These are phyloP conservation scores for Zygosaccharomyces pseudobailii DNA, from an alignment of 1,139 yeast genomes.

Conservation along the genomic window DNA sequence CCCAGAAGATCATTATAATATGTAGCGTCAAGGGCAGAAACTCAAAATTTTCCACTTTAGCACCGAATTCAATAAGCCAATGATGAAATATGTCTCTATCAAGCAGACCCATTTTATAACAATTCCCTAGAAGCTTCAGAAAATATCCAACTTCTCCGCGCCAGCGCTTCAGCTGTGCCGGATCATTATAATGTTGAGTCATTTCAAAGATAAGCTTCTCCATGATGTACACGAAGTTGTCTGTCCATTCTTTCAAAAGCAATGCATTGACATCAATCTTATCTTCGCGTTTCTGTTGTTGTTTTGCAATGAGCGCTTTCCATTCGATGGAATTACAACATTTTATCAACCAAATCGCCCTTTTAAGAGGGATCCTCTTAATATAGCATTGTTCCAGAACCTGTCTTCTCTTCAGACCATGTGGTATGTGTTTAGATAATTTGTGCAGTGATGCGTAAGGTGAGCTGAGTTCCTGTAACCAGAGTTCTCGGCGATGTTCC, in stretches of 20 bases:
- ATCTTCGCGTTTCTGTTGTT: constrained; percentile 25
- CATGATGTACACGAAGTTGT: constrained; percentile 26
- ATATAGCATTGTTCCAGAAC: constrained; percentile 67
- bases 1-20: constrained; percentile 67
- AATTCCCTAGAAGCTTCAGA: constrained; percentile 52
- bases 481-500: constrained; percentile 74
- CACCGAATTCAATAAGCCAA: constrained; percentile 56
- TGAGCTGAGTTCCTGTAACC: constrained; percentile 78
- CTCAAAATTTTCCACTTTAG: constrained; percentile 42
- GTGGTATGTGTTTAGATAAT: constrained; percentile 80
- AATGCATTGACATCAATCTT: constrained; percentile 43
- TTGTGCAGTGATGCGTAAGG: constrained; percentile 59
- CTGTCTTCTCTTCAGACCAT: constrained; percentile 72
- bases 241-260: constrained; percentile 88
- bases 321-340: constrained; percentile 83
- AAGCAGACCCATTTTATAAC: constrained; percentile 64
- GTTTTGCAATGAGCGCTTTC: constrained; percentile 58
- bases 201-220: constrained; percentile 32
- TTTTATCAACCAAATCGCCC: constrained; percentile 88
- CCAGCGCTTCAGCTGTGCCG: constrained; percentile 39
- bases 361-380: constrained; percentile 60
- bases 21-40: constrained; percentile 52
- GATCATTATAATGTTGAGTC: constrained; percentile 29
- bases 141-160: constrained; percentile 53
- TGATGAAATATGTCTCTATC: constrained; percentile 58